Conservation (phyloP, 75 land plant genomes). For the Ceratopteris richardii region DNA sequence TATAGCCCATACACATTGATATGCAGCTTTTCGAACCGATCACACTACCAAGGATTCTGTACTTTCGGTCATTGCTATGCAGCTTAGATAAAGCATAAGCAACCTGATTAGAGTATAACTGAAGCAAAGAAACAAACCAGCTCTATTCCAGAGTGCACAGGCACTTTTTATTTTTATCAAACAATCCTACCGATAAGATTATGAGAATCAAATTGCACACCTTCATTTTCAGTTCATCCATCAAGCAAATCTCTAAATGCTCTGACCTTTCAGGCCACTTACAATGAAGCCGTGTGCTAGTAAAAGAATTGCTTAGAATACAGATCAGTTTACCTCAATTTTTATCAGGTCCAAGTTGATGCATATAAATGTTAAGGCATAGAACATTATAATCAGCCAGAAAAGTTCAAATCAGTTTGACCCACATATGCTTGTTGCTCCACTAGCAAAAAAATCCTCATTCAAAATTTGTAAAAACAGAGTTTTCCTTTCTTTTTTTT, state of each 20-base stretch:
- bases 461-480: no score
- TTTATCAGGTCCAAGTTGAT: no score
- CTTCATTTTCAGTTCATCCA: conserved; percentile 83
- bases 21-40: no score
- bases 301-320: not conserved
- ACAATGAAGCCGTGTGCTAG: not conserved
- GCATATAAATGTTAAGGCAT: not conserved
- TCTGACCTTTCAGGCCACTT: conserved; percentile 55
- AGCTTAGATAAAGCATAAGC: conserved; percentile 65
- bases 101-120: conserved; percentile 54
- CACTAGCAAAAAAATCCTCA: conserved; percentile 9
- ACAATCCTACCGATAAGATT: conserved; percentile 76
- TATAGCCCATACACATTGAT: no score
- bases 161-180: conserved; percentile 82
- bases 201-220: conserved; percentile 92
- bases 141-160: conserved; percentile 41
- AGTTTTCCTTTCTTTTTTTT: no score
- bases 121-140: conserved; percentile 69
- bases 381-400: conserved; percentile 39
- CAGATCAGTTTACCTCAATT: no score
- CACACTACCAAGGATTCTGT: no score
- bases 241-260: conserved; percentile 67
- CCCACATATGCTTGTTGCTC: conserved; percentile 17
- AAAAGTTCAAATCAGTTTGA: conserved; percentile 75
- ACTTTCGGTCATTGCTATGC: not conserved